Conservation (phyloP, 2,329 filamentous ascomycete species). For the Hawksworthiomyces lignivorus region DNA sequence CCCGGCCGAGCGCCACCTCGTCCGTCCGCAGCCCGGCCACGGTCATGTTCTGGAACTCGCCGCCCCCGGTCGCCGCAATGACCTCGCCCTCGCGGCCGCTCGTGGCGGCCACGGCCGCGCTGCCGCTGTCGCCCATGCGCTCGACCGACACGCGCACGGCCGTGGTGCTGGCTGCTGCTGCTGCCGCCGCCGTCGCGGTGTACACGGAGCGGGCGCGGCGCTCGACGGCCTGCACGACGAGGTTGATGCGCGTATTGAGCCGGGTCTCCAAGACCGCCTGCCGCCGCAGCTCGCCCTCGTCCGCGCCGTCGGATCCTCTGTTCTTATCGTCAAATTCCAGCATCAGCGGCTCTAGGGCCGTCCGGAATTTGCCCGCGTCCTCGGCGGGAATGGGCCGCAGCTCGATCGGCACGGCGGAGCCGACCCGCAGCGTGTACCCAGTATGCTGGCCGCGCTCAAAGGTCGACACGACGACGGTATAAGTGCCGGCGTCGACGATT, state of each 20-base stretch:
- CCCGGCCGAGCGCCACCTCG: slow-evolving; percentile 9
- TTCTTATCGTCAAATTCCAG: background rate
- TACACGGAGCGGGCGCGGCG: slow-evolving; percentile 11
- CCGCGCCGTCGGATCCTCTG: slow-evolving; percentile 7
- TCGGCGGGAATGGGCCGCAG: slow-evolving; percentile 60
- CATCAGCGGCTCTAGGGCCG: slow-evolving; percentile 46
- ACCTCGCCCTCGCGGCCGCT: slow-evolving; percentile 40
- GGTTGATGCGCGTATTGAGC: slow-evolving; percentile 50
- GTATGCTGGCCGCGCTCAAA: slow-evolving; percentile 76
- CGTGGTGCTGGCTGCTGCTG: slow-evolving; percentile 19
- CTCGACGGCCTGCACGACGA: slow-evolving; percentile 32
- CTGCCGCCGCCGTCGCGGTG: slow-evolving; percentile 18
- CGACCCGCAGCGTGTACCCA: slow-evolving; percentile 65
- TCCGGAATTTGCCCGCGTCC: slow-evolving; percentile 65
- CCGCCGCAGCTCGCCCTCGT: slow-evolving; percentile 28
- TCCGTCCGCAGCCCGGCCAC: slow-evolving; percentile 27
- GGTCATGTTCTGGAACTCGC: slow-evolving; percentile 63
- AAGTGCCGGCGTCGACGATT: slow-evolving; percentile 61
- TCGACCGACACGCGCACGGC: slow-evolving; percentile 65
- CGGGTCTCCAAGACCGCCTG: slow-evolving; percentile 32
- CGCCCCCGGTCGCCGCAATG: slow-evolving; percentile 60
- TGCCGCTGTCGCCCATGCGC: slow-evolving; percentile 46
- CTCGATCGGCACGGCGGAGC: slow-evolving; percentile 48
- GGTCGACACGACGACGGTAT: slow-evolving; percentile 85
- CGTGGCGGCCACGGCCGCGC: background rate